Percentiles rank a stretch among this genome's conserved stretches.
These are phyloP conservation scores for Helianthus annuus DNA, from an alignment of 129 eudicot genomes.

Conservation along the genomic window DNA sequence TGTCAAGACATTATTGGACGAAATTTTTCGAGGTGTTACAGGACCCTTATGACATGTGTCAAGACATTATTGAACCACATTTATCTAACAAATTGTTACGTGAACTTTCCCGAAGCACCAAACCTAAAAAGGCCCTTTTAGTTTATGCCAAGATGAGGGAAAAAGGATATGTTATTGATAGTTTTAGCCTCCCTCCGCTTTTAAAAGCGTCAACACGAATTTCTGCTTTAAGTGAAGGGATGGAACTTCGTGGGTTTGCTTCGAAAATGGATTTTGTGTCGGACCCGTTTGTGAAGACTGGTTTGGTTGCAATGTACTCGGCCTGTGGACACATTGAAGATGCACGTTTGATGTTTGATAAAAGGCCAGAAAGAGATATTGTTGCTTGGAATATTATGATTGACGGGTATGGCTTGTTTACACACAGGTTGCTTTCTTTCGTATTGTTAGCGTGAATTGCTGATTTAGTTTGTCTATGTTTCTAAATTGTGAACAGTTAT, in stretches of 20 bases:
- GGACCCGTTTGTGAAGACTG: slow-evolving; percentile 75
- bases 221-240: slow-evolving; percentile 50
- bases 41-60: no score
- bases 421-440: neutral
- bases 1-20: no score
- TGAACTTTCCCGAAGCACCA: no score
- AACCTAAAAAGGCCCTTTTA: slow-evolving; percentile 46
- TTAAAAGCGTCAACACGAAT: slow-evolving; percentile 55
- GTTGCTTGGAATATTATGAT: slow-evolving; percentile 75
- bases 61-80: no score
- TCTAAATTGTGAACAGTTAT: slow-evolving; percentile 43
- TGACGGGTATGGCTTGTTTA: slow-evolving; percentile 49
- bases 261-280: slow-evolving; percentile 54
- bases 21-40: no score
- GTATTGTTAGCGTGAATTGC: neutral
- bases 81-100: no score
- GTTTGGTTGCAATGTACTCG: slow-evolving; percentile 66
- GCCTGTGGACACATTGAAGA: slow-evolving; percentile 53
- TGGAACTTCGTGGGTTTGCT: slow-evolving; percentile 63
- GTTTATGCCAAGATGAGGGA: slow-evolving; percentile 43
- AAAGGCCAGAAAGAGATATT: slow-evolving; percentile 64
- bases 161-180: slow-evolving; percentile 45
- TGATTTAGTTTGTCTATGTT: slow-evolving; percentile 2
- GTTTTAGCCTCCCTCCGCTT: slow-evolving; percentile 58
- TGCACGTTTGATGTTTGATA: slow-evolving; percentile 72